phyloP scores from a whole-genome alignment of 352 stramenopile species.

The Globisporangium spinosum region DNA sequence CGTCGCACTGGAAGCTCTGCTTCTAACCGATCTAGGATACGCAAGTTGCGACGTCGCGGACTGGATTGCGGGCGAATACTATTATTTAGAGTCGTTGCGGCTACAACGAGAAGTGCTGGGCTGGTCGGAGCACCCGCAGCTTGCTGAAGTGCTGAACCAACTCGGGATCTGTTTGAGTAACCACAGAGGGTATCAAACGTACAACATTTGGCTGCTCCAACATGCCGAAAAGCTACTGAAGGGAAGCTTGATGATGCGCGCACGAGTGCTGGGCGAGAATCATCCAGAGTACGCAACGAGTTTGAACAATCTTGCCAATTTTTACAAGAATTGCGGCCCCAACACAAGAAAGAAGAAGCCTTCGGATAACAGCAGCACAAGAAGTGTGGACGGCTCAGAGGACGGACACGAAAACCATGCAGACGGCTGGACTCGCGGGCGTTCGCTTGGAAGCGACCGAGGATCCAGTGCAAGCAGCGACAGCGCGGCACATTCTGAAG shows the following conservation, averaged over 20 bases:
- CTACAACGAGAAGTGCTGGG: constrained; percentile 75
- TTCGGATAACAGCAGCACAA: constrained; percentile 6
- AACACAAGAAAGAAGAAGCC: constrained; percentile 17
- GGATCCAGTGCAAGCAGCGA: constrained; percentile 18
- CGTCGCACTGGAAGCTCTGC: constrained; percentile 64
- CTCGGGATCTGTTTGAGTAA: constrained; percentile 77
- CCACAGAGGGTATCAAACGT: constrained; percentile 59
- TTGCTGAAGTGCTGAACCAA: constrained; percentile 79
- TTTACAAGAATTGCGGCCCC: constrained; percentile 67
- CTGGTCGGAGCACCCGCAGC: constrained; percentile 70
- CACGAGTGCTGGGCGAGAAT: constrained; percentile 62
- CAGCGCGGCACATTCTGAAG: constrained; percentile 3
- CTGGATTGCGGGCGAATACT: constrained; percentile 70
- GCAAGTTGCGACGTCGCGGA: constrained; percentile 76
- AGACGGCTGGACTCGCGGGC: neutral
- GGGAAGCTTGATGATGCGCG: constrained; percentile 62
- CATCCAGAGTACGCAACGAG: constrained; percentile 81
- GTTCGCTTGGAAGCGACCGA: constrained; percentile 13
- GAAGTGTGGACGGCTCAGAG: constrained; percentile 18
- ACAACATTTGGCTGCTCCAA: constrained; percentile 76
- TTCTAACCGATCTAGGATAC: constrained; percentile 75
- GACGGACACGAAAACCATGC: constrained; percentile 10
- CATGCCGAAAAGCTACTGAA: constrained; percentile 71
- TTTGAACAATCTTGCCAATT: constrained; percentile 83
- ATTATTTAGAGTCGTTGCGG: constrained; percentile 72